Conservation (phyloP, 108 stramenopile species). For the Skeletonema marinoi region DNA sequence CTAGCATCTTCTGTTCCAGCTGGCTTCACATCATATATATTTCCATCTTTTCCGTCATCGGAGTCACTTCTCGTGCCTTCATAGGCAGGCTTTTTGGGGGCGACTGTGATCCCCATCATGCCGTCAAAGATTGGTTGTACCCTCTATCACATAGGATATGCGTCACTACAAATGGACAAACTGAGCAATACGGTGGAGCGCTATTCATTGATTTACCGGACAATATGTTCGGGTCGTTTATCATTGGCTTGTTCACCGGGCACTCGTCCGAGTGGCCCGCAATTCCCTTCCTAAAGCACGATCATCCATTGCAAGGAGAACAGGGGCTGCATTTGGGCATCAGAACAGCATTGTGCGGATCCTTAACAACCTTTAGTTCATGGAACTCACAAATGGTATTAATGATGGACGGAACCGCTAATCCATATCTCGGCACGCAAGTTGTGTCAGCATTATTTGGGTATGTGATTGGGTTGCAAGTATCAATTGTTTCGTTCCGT, state of each 20-base stretch:
- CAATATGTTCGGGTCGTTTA: slow-evolving; percentile 67
- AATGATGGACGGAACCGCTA: slow-evolving; percentile 70
- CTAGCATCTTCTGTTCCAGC: neutral
- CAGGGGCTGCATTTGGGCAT: slow-evolving; percentile 58
- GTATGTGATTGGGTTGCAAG: slow-evolving; percentile 65
- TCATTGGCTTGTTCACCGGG: slow-evolving; percentile 61
- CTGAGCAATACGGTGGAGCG: slow-evolving; percentile 71
- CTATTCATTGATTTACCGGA: slow-evolving; percentile 71
- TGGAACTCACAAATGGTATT: slow-evolving; percentile 86
- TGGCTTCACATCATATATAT: slow-evolving; percentile 49
- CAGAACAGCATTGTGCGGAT: slow-evolving; percentile 70
- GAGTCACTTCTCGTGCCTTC: slow-evolving; percentile 50
- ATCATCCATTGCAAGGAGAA: slow-evolving; percentile 66
- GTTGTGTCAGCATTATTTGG: slow-evolving; percentile 66
- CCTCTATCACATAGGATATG: slow-evolving; percentile 55
- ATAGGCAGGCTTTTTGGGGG: slow-evolving; percentile 64
- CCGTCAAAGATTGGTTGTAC: slow-evolving; percentile 53
- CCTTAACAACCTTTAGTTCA: slow-evolving; percentile 77
- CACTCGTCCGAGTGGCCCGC: slow-evolving; percentile 47
- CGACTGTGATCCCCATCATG: slow-evolving; percentile 58
- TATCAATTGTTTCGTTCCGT: slow-evolving; percentile 45
- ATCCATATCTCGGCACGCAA: slow-evolving; percentile 60
- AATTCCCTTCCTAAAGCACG: slow-evolving; percentile 60
- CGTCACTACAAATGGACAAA: slow-evolving; percentile 65
- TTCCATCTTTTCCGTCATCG: slow-evolving; percentile 57